Evolutionary conservation across 805 yeast species (phyloP).

Genomic region (Yarrowia osloensis): DNA sequence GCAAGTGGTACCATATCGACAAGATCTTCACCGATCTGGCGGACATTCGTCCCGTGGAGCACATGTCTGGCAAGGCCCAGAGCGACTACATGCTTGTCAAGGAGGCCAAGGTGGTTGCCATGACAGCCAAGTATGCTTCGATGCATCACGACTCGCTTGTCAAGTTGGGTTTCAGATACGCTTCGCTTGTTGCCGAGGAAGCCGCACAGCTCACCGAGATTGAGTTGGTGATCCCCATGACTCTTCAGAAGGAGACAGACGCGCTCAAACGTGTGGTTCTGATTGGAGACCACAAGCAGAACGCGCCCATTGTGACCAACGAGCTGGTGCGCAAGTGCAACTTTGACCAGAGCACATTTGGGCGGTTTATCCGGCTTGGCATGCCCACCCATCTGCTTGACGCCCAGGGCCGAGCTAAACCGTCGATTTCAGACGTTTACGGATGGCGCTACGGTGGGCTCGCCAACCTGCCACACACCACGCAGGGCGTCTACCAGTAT

Average conservation of each 20-base stretch:
- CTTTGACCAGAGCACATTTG: conserved; percentile 39
- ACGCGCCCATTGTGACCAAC: conserved; percentile 37
- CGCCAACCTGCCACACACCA: conserved; percentile 7
- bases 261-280: conserved; percentile 41
- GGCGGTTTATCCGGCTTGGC: conserved; percentile 37
- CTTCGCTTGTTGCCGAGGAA: conserved; percentile 43
- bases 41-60: conserved; percentile 40
- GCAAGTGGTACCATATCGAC: conserved; percentile 35
- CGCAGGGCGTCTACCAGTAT: conserved; percentile 27
- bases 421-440: conserved; percentile 37
- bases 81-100: conserved; percentile 38
- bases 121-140: conserved; percentile 38
- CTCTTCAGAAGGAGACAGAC: conserved; percentile 33
- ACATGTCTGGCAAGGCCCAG: conserved; percentile 34
- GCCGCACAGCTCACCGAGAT: conserved; percentile 42
- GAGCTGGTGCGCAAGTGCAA: conserved; percentile 32
- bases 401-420: conserved; percentile 39
- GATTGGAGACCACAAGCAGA: conserved; percentile 44
- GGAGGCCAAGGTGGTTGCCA: conserved; percentile 41
- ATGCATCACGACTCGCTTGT: conserved; percentile 33
- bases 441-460: conserved; percentile 36
- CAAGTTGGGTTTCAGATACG: conserved; percentile 37
- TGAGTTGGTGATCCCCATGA: conserved; percentile 42
- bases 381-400: conserved; percentile 35
- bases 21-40: conserved; percentile 38